Base-by-base conservation (phyloP, 192 early-diverging fungal genomes). In the Coemansia sp. region DNA sequence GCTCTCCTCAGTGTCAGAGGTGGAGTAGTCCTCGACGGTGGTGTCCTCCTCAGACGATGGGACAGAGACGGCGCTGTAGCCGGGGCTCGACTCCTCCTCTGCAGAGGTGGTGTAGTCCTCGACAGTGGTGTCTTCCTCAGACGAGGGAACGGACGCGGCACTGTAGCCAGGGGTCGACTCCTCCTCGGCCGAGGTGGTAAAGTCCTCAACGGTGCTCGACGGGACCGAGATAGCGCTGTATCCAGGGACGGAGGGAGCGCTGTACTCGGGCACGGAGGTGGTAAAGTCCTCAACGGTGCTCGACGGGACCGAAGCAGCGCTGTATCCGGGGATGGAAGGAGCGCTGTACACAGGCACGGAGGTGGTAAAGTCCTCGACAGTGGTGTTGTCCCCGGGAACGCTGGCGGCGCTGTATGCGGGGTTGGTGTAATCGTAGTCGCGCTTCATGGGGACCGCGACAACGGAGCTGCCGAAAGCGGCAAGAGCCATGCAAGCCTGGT, bases 401-500 rank as follows among this genome's bases (percentile, higher is more conserved):
- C 53, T 32, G 10, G 62, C n/a, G 7, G 69, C 49, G 48, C 41
- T 42, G 59, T 48, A 69, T 13, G 50, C 53, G 9, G 61, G 45
- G 57, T 59, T 61, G 58, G 32, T 23, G 33, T 61, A 36, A 36
- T 23, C 48, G 62, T 65, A 57, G 65, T 66, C 34, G 52, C 72
- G 77, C 77, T 80, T 80, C 72, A 74, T 69, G 55, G 77, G 77
- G 14, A 59, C 69, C 22, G 72, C 77, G 17, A 63, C 50, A 29
- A 56, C 63, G 36, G 72, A 48, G 77, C 77, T 80, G 72, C 77
- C 71, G 63, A 80, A 74, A 65, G 77, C 71, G 40, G 77, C 77
- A 59, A 80, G 65, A 53, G 77, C 72, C 69, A 80, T 69, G 59
- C 67, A 74, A 58, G 77, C 73, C 66, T 80, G 77, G 73, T 74